Evolutionary conservation across 306 rosid species (phyloP).

Genomic region (Biancaea sappan): DNA sequence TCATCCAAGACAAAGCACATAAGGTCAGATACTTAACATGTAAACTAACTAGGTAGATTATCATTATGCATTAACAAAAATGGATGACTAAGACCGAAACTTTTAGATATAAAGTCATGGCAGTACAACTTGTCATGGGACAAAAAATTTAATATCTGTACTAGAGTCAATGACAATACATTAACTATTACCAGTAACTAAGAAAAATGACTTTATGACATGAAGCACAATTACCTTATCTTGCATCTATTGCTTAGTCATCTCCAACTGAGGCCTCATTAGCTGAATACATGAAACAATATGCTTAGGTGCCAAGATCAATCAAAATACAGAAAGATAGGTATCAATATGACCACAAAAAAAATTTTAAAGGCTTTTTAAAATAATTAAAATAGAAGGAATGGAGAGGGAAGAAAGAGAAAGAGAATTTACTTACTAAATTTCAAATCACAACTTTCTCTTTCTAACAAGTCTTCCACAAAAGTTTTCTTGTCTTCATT

Average conservation of each 20-base stretch:
- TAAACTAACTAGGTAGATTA: no score
- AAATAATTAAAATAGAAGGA: slow-evolving; percentile 3
- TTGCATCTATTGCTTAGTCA: slow-evolving; percentile 50
- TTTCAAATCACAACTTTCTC: no score
- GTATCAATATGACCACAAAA: slow-evolving; percentile 4
- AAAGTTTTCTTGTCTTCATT: no score
- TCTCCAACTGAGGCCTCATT: slow-evolving; percentile 70
- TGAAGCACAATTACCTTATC: no score
- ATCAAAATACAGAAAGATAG: slow-evolving; percentile 16
- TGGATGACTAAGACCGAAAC: neutral
- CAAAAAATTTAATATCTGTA: neutral
- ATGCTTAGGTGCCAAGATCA: no score
- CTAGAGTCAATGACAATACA: neutral
- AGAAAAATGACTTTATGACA: slow-evolving; percentile 31
- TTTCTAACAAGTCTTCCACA: no score
- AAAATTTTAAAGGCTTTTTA: neutral
- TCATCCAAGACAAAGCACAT: no score
- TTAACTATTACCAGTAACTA: neutral
- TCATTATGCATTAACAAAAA: no score
- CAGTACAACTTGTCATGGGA: neutral
- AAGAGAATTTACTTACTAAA: no score
- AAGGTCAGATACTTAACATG: no score
- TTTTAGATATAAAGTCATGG: neutral
- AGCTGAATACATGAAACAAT: slow-evolving; percentile 50
- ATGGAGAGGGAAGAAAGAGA: no score